Percentiles rank a stretch among this genome's conserved stretches.
Evolutionary conservation across 345 rosid species (phyloP).

Genomic region (Citrus cavaleriei): DNA sequence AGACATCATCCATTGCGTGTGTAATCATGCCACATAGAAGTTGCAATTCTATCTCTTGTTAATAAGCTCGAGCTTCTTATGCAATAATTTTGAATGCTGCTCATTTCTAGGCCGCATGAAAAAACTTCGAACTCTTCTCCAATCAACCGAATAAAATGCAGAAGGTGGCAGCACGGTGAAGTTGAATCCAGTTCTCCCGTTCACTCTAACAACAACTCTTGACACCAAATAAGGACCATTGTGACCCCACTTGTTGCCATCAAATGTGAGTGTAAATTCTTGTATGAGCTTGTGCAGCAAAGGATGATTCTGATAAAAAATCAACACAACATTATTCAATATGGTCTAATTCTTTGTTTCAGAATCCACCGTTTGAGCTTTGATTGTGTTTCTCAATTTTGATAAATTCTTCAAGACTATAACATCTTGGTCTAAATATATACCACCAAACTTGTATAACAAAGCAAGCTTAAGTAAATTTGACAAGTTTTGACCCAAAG

Average conservation of each 20-base stretch:
- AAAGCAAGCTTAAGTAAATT: slow-evolving; percentile 70
- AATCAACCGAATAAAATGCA: slow-evolving; percentile 83
- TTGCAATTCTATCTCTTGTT: neutral
- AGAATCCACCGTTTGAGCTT: slow-evolving; percentile 65
- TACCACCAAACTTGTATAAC: slow-evolving; percentile 81
- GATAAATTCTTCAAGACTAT: slow-evolving; percentile 48
- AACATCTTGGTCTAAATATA: slow-evolving; percentile 74
- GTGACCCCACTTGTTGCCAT: slow-evolving; percentile 96
- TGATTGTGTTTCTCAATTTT: slow-evolving; percentile 52
- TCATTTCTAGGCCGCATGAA: slow-evolving; percentile 40
- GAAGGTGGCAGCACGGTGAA: slow-evolving; percentile 70
- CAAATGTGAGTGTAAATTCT: slow-evolving; percentile 74
- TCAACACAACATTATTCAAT: slow-evolving; percentile 77
- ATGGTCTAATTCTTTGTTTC: slow-evolving; percentile 72
- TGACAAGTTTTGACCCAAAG: slow-evolving; percentile 88
- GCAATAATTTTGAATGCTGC: too few relatives aligned
- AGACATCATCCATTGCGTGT: too few relatives aligned
- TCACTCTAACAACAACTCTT: slow-evolving; percentile 57
- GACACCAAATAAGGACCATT: slow-evolving; percentile 94
- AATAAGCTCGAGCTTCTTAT: too few relatives aligned
- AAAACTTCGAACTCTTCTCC: slow-evolving; percentile 60
- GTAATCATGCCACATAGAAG: too few relatives aligned
- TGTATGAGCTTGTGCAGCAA: slow-evolving; percentile 65
- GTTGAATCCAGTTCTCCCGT: slow-evolving; percentile 31
- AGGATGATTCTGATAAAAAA: slow-evolving; percentile 76